Evolutionary conservation across 768 basidiomycete species (phyloP).

Genomic region (Podaxis sp.): DNA sequence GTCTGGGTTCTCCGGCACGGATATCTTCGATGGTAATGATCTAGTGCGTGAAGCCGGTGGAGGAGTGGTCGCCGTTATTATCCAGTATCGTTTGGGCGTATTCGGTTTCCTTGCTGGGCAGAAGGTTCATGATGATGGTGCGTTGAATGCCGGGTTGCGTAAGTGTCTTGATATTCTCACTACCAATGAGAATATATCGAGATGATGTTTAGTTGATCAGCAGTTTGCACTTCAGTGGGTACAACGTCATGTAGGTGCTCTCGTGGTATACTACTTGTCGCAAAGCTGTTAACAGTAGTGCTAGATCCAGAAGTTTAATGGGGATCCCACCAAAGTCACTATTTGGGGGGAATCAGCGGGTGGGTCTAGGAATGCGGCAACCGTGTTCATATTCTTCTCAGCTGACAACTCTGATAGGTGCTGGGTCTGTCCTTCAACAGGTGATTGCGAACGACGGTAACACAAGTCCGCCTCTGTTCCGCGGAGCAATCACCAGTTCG

Average conservation of each 20-base stretch:
- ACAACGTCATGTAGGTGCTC: conserved; percentile 28
- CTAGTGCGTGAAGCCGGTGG: conserved; percentile 30
- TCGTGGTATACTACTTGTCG: background rate
- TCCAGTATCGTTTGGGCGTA: conserved; percentile 41
- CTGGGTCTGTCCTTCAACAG: conserved; percentile 47
- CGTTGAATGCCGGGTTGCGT: conserved; percentile 47
- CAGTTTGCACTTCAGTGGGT: conserved; percentile 41
- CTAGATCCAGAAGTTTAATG: conserved; percentile 36
- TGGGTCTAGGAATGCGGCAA: background rate
- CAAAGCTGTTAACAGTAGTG: background rate
- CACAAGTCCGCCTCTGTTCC: conserved; percentile 40
- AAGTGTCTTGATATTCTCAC: conserved; percentile 14
- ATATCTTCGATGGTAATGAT: conserved; percentile 26
- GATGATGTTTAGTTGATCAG: conserved; percentile 32
- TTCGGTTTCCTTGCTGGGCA: conserved; percentile 44
- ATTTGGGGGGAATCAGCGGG: conserved; percentile 40
- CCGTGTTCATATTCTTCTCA: background rate
- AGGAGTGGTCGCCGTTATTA: conserved; percentile 31
- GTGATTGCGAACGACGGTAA: conserved; percentile 40
- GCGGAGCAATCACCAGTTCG: conserved; percentile 40
- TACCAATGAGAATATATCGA: background rate
- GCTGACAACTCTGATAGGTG: conserved; percentile 20
- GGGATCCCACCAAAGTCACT: conserved; percentile 33
- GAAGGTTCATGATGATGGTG: conserved; percentile 36
- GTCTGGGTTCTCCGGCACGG: conserved; percentile 4